Evolutionary conservation across 2,329 filamentous ascomycete genomes (phyloP).

Genomic region (Fusarium sp.): DNA sequence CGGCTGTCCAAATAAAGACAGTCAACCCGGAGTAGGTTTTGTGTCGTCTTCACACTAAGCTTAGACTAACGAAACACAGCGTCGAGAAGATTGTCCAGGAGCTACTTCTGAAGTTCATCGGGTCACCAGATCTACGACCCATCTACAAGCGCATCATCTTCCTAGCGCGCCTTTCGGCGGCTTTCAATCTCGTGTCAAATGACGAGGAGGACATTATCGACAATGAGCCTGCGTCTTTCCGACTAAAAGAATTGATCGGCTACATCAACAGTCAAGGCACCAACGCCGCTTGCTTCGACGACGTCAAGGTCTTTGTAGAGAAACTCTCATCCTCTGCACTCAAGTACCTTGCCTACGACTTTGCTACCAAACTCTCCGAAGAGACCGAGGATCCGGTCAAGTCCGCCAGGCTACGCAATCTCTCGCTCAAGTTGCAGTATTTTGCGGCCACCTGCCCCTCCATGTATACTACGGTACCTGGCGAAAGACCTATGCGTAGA

Average conservation of each 20-base stretch:
- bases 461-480: conserved; percentile 38
- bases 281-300: conserved; percentile 58
- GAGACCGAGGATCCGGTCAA: conserved; percentile 40
- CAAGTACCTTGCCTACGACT: conserved; percentile 53
- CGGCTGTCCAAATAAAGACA: conserved; percentile 50
- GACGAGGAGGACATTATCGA: conserved; percentile 48
- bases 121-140: conserved; percentile 47
- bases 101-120: conserved; percentile 48
- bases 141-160: conserved; percentile 56
- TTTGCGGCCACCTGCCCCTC: conserved; percentile 55
- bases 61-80: conserved; percentile 39
- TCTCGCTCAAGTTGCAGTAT: conserved; percentile 59
- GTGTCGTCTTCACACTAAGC: background rate
- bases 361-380: conserved; percentile 49
- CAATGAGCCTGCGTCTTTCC: conserved; percentile 45
- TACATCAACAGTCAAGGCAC: conserved; percentile 53
- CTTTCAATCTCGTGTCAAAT: conserved; percentile 49
- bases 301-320: conserved; percentile 59
- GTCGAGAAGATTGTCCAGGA: conserved; percentile 43
- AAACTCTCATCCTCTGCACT: conserved; percentile 55
- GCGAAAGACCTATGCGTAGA: conserved; percentile 32
- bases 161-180: conserved; percentile 53
- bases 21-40: conserved; percentile 49
- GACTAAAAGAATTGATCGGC: conserved; percentile 50
- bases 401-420: conserved; percentile 46